Evolutionary conservation across 345 rosid genomes (phyloP).

Genomic region (sweet orange (Citrus sinensis)): DNA sequence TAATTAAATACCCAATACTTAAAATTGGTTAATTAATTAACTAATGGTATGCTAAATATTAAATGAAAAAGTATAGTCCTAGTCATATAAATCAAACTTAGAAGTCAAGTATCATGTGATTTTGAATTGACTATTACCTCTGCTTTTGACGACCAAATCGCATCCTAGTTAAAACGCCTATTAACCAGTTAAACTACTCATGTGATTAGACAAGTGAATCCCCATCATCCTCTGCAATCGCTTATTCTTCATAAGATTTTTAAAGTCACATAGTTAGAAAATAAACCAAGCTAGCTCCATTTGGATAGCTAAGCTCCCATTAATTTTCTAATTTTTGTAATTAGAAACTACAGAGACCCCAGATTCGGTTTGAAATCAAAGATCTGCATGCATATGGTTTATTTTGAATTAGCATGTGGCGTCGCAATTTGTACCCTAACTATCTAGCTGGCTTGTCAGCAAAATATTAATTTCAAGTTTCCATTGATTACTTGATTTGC

Average conservation of each 20-base stretch:
- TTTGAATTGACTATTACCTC: constrained; percentile 15
- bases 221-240: background rate
- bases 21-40: background rate
- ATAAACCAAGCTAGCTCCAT: too few relatives aligned
- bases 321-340: background rate
- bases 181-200: constrained; percentile 12
- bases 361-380: background rate
- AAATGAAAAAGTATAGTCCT: background rate
- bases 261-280: too few relatives aligned
- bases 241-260: background rate
- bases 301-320: background rate
- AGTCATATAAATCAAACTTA: background rate
- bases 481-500: background rate
- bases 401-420: constrained; percentile 6
- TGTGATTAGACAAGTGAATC: constrained; percentile 24
- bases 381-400: background rate
- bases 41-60: background rate
- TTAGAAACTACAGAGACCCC: background rate
- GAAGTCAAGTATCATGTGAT: constrained; percentile 18
- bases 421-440: background rate
- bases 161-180: background rate
- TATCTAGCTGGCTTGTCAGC: constrained; percentile 19
- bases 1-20: background rate
- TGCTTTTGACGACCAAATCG: background rate
- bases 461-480: background rate